phyloP scores from a whole-genome alignment of 257 asterid species.

The Jaltomata sinuosa region DNA sequence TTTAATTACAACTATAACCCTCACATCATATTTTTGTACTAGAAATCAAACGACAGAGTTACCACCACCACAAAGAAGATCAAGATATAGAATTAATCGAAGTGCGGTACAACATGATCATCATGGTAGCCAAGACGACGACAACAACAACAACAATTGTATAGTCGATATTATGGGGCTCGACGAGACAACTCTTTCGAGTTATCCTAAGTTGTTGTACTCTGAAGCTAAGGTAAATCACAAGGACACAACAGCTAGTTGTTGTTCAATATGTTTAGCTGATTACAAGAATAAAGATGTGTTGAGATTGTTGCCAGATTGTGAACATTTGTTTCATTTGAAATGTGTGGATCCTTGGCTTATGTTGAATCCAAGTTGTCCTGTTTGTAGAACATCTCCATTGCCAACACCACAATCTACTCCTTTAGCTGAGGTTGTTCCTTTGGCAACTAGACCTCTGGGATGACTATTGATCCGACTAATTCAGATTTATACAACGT shows the following conservation, averaged over 20 bases:
- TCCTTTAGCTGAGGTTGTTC: conserved; percentile 80
- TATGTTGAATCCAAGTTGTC: conserved; percentile 81
- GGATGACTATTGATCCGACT: not conserved
- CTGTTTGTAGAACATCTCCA: conserved; percentile 86
- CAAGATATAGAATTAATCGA: not conserved
- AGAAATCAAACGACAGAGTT: conserved; percentile 12
- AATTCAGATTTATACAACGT: not conserved
- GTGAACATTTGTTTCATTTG: conserved; percentile 74
- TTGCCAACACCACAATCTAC: conserved; percentile 69
- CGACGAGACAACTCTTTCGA: conserved; percentile 58
- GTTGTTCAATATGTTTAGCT: conserved; percentile 82
- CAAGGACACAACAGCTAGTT: conserved; percentile 46
- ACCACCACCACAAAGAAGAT: conserved; percentile 9
- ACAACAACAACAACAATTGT: not conserved
- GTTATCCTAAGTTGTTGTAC: conserved; percentile 62
- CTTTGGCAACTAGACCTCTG: conserved; percentile 49
- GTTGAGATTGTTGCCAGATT: conserved; percentile 63
- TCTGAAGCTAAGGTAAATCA: conserved; percentile 55
- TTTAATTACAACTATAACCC: conserved; percentile 74
- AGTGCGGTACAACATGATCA: not conserved
- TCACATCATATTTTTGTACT: conserved; percentile 79
- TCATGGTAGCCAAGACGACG: not conserved
- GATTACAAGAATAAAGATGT: conserved; percentile 53
- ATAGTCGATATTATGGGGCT: conserved; percentile 39
- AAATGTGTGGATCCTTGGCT: conserved; percentile 89